Base-by-base conservation (phyloP, 768 basidiomycete species). In the Tricholoma hemisulphureum region DNA sequence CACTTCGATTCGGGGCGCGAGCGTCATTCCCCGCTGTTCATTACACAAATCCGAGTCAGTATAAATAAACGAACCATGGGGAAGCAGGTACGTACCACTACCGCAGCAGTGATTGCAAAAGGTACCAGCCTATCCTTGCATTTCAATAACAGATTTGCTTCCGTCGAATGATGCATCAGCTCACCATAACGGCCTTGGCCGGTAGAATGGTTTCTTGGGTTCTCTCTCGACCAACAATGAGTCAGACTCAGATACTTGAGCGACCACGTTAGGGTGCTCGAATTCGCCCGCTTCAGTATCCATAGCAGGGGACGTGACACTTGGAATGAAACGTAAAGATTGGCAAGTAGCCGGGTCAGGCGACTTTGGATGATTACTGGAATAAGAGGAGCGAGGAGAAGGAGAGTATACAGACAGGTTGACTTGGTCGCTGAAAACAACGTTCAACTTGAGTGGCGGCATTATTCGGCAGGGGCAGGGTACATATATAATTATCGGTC, bases 1-100 rank as follows among this genome's bases (percentile, higher is more conserved):
- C 26, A 93, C 83, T 72, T 91, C 86, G 14, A 93, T 85, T 51
- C 91, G 83, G 20, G 91, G 85, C 13, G 89, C 89, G 28, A 90
- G 73, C 3, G 91, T 93, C 87, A 93, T 90, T 41, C 88, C 89
- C 28, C 89, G 88, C 91, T 93, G 63, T 32, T 5, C 5, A 18
- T 29, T 9, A 49, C 16, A 29, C 10, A 18, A n/a, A n/a, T 34
- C 10, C 2, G 10, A 13, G 7, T 18, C 28, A 49, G 1, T 18
- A 4, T 13, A 9, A 6, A 4, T 28, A 4, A 18, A 10, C 26
- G 16, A 49, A 29, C 9, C 16, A 49, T 18, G 14, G 26, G 6
- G n/a, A n/a, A 16, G 16, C n/a, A 26, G n/a, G 50, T 6, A 78
- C 84, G 69, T 66, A 92, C 90, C 43, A 82, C 83, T 26, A 92